A percentile compares a stretch with the other conserved stretches of the same genome.
These are phyloP conservation scores for Stylosanthes scabra DNA, from an alignment of 331 rosid genomes.

Conservation along the genomic window DNA sequence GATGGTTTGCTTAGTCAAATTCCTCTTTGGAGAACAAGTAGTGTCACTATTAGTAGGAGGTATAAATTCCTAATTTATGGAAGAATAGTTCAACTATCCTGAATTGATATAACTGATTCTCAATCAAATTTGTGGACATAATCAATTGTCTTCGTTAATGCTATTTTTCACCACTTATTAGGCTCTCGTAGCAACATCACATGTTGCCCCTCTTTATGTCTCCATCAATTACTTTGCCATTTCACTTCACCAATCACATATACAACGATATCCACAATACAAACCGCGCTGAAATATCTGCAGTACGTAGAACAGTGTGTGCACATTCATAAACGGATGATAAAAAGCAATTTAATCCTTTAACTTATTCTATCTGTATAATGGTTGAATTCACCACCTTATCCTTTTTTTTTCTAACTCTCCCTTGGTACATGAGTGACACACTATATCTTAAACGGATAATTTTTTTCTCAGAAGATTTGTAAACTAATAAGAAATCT, in stretches of 20 bases:
- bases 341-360: not conserved
- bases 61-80: not conserved
- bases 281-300: not conserved
- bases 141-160: too few relatives aligned
- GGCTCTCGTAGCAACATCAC: not conserved
- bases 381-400: not conserved
- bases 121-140: too few relatives aligned
- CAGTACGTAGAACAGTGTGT: not conserved
- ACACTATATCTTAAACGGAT: too few relatives aligned
- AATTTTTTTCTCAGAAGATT: too few relatives aligned
- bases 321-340: too few relatives aligned
- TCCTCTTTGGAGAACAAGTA: slow-evolving; percentile 1
- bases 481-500: too few relatives aligned
- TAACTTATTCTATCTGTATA: not conserved
- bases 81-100: not conserved
- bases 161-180: too few relatives aligned
- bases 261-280: not conserved
- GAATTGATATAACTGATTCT: not conserved
- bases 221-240: not conserved
- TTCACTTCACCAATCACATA: not conserved
- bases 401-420: not conserved
- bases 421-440: not conserved
- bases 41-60: too few relatives aligned
- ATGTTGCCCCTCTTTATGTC: not conserved
- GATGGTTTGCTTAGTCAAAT: not conserved